A percentile compares a stretch with the other conserved stretches of the same genome.
phyloP scores from a whole-genome alignment of 2,329 filamentous ascomycete genomes.

The Ilyonectria destructans region DNA sequence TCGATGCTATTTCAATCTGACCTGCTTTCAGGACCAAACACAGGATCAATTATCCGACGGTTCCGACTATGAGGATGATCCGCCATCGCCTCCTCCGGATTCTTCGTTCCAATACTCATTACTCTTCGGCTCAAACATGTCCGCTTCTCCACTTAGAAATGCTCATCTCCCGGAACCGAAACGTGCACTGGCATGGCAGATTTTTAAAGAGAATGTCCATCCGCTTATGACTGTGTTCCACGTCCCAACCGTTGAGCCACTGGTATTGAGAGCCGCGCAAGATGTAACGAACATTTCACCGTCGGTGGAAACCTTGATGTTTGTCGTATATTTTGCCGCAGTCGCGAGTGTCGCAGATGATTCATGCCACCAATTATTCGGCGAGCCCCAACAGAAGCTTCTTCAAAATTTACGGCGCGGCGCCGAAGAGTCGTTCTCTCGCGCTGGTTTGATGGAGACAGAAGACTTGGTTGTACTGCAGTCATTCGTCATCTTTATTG shows the following conservation, averaged over 20 bases:
- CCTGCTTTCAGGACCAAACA: neutral
- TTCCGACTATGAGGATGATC: neutral
- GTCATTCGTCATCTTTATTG: neutral
- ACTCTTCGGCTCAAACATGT: too few species aligned
- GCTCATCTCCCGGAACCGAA: neutral
- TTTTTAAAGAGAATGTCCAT: conserved; percentile 14
- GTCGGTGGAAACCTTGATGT: neutral
- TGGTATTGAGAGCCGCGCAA: neutral
- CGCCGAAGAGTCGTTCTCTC: neutral
- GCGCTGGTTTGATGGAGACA: neutral
- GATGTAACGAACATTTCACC: neutral
- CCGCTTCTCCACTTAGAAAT: too few species aligned
- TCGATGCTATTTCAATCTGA: neutral
- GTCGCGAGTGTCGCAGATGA: neutral
- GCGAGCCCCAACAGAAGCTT: neutral
- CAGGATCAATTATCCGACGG: neutral
- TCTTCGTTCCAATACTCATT: neutral
- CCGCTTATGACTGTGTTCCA: neutral
- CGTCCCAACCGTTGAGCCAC: neutral
- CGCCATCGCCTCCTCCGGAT: neutral
- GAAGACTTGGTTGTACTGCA: conserved; percentile 7
- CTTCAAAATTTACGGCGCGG: neutral
- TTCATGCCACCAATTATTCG: neutral
- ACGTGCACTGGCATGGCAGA: neutral
- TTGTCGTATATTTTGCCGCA: conserved; percentile 1